A percentile compares a stretch with the other conserved stretches of the same genome.
phyloP scores from a whole-genome alignment of 2,329 filamentous ascomycete species.

The Colletotrichum spaethianum region DNA sequence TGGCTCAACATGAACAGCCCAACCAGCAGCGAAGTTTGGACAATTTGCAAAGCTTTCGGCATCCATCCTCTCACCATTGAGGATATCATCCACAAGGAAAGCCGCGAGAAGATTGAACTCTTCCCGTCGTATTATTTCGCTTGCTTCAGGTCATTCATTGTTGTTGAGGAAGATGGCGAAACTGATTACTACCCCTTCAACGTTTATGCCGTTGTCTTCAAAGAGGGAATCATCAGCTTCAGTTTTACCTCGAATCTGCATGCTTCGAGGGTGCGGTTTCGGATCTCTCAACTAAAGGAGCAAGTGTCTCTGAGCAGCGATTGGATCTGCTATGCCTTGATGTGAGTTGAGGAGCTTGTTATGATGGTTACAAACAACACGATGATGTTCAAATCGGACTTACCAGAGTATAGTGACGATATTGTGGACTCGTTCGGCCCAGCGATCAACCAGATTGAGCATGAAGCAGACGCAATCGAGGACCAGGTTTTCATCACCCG shows the following conservation, averaged over 20 bases:
- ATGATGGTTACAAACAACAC: not conserved
- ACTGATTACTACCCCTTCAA: slow-evolving; percentile 95
- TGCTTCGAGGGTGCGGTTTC: slow-evolving; percentile 87
- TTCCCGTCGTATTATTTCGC: slow-evolving; percentile 99
- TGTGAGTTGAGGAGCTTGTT: slow-evolving; percentile 68
- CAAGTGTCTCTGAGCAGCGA: slow-evolving; percentile 95
- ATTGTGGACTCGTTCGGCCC: slow-evolving; percentile 97
- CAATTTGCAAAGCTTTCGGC: slow-evolving; percentile 93
- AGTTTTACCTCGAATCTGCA: slow-evolving; percentile 91
- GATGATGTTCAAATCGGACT: slow-evolving; percentile 6
- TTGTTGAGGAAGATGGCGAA: slow-evolving; percentile 81
- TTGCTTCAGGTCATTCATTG: slow-evolving; percentile 92
- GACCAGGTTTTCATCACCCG: slow-evolving; percentile 95
- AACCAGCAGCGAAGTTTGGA: slow-evolving; percentile 87
- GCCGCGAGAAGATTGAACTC: slow-evolving; percentile 97
- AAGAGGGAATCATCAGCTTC: slow-evolving; percentile 94
- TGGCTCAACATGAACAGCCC: slow-evolving; percentile 97
- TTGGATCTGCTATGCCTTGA: slow-evolving; percentile 99
- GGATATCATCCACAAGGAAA: slow-evolving; percentile 95
- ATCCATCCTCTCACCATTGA: slow-evolving; percentile 96
- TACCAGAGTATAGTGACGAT: slow-evolving; percentile 75
- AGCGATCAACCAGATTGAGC: slow-evolving; percentile 87
- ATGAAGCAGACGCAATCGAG: slow-evolving; percentile 92
- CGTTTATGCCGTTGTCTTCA: slow-evolving; percentile 96
- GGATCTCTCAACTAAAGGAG: slow-evolving; percentile 93